phyloP scores from a whole-genome alignment of 768 basidiomycete genomes.

The Hypsizygus marmoreus region DNA sequence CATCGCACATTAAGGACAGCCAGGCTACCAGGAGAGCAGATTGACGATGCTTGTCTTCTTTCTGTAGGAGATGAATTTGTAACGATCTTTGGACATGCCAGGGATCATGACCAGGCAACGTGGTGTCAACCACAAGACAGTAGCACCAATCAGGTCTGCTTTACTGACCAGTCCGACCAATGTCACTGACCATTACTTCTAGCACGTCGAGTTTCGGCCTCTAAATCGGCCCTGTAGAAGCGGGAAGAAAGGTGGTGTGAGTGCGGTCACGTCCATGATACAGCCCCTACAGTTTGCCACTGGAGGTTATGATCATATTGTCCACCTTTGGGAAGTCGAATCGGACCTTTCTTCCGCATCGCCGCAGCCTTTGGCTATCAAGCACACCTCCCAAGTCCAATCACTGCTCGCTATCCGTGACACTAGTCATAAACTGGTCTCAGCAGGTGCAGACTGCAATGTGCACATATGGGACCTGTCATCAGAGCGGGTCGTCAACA shows the following conservation, averaged over 20 bases:
- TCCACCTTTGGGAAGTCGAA: conserved; percentile 49
- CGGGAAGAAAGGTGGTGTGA: conserved; percentile 43
- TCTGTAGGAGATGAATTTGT: conserved; percentile 21
- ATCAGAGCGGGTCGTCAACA: conserved; percentile 42
- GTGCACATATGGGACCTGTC: conserved; percentile 48
- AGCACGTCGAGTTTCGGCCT: conserved; percentile 15
- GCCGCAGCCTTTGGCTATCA: conserved; percentile 35
- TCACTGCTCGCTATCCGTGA: conserved; percentile 45
- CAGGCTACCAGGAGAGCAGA: conserved; percentile 27
- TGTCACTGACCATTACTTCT: neutral
- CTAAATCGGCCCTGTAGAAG: conserved; percentile 29
- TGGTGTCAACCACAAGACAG: conserved; percentile 19
- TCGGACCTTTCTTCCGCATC: conserved; percentile 32
- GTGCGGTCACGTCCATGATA: conserved; percentile 42
- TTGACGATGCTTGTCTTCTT: conserved; percentile 47
- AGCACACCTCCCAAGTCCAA: conserved; percentile 44
- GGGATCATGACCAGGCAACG: conserved; percentile 36
- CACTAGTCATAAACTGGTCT: conserved; percentile 47
- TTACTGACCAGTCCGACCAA: neutral
- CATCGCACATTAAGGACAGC: conserved; percentile 15
- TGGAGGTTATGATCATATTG: conserved; percentile 49
- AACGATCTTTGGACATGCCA: conserved; percentile 39
- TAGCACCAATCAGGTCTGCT: conserved; percentile 24
- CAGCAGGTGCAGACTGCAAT: conserved; percentile 50
- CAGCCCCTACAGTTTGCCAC: conserved; percentile 46